Base-by-base conservation (phyloP, 179 eudicot species). In the Beta corolliflora region DNA sequence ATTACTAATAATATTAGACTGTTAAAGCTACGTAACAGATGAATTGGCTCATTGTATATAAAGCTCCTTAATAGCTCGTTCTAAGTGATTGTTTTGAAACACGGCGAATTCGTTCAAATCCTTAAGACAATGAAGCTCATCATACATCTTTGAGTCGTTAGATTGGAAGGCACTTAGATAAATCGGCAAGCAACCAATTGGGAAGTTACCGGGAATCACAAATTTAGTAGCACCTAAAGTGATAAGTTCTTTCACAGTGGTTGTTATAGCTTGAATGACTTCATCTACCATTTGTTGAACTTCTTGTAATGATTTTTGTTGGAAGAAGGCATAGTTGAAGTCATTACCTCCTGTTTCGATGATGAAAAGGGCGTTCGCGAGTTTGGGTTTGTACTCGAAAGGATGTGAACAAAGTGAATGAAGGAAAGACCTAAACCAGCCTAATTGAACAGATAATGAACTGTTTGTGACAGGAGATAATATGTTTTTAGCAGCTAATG, bases 381-480 rank as follows among this genome's bases (percentile, higher is more conserved):
- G 54, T 41, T 36, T 55, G 7, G 7, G 19, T 14, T 67, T 68
- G 4, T 75, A 67, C 48, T 46, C 56, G 48, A 60, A 29, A 9
- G 41, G 19, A 31, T 76, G 48, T 1, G 71, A 11, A 19, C 73
- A 69, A 11, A 68, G n/a, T 23, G 80, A 56, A 18, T 58, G 5
- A 55, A 81, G 76, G 29, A 76, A 71, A 7, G 84, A 69, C n/a
- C 14, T 60, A 65, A 81, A 77, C 84, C 84, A 81, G 19, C 69
- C 53, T 7, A 81, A 41, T 52, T 81, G 84, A n/a, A 81, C 80
- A 19, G 71, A 59, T 23, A 77, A 70, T 1, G 80, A 70, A 60
- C 73, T 73, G 55, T 81, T 81, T 41, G 80, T 70, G 31, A 67
- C 64, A 0, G 77, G 44, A 2, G 23, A 46, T 8, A 71, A 1